These are phyloP conservation scores for Penicillium nordicum DNA, from an alignment of 2,329 filamentous ascomycete species.

Conservation along the genomic window DNA sequence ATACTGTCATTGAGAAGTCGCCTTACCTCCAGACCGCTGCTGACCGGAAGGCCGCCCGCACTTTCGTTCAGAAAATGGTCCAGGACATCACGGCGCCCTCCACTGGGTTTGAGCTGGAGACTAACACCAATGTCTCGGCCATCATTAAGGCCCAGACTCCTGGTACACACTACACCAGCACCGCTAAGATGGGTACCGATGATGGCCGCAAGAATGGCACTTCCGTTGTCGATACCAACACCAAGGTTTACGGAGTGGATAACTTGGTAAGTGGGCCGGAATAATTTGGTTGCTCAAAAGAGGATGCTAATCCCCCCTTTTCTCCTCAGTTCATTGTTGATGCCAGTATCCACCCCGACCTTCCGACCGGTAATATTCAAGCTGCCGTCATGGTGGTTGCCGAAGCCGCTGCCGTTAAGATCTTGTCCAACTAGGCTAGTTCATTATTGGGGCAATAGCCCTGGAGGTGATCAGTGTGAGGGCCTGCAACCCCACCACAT, in stretches of 20 bases:
- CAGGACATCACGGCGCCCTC: conserved; percentile 17
- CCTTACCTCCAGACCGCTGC: conserved; percentile 26
- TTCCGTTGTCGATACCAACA: conserved; percentile 61
- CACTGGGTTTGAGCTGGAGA: conserved; percentile 24
- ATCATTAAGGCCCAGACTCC: conserved; percentile 42
- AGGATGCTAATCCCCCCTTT: conserved; percentile 35
- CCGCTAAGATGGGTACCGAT: conserved; percentile 59
- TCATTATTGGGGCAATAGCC: conserved; percentile 36
- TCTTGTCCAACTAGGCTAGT: conserved; percentile 11
- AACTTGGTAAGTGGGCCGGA: conserved; percentile 46
- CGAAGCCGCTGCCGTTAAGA: conserved; percentile 54
- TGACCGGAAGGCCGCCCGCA: conserved; percentile 21
- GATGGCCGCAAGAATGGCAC: conserved; percentile 55
- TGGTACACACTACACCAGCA: conserved; percentile 48
- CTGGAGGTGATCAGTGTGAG: not conserved
- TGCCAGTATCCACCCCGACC: conserved; percentile 66
- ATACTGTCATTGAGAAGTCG: conserved; percentile 25
- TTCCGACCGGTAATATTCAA: conserved; percentile 66
- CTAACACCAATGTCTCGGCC: conserved; percentile 22
- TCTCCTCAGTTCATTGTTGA: conserved; percentile 54
- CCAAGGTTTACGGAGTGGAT: conserved; percentile 64
- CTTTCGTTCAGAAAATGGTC: conserved; percentile 23
- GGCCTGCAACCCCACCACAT: no score
- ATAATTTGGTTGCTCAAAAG: not conserved
- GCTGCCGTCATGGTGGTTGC: conserved; percentile 62